Percentiles rank a stretch among this genome's conserved stretches.
Conservation (phyloP, 805 yeast genomes). For the Saturnispora sanitii region DNA sequence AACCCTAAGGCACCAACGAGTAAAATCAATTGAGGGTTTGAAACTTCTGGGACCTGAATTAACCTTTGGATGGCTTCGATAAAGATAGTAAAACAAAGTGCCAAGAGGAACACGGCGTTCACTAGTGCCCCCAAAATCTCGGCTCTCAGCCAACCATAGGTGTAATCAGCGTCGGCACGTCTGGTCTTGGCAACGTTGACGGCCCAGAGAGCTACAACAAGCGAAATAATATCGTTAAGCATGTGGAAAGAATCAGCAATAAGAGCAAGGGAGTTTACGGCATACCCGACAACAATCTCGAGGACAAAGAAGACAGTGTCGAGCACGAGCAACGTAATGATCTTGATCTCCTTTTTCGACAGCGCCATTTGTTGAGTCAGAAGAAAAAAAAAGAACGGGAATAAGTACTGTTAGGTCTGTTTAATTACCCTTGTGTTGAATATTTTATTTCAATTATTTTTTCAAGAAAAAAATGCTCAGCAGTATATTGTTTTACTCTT, state of each 20-base stretch:
- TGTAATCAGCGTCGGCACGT: slow-evolving; percentile 78
- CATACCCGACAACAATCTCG: slow-evolving; percentile 79
- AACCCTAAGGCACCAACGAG: slow-evolving; percentile 80
- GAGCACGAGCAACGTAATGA: slow-evolving; percentile 56
- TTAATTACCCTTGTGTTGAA: no score
- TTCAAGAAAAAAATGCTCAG: background rate
- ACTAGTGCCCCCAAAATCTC: slow-evolving; percentile 92
- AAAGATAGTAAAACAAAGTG: slow-evolving; percentile 83
- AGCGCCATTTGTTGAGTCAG: slow-evolving; percentile 12
- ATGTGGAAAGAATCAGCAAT: slow-evolving; percentile 97
- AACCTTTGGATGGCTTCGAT: slow-evolving; percentile 90
- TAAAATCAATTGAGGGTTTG: slow-evolving; percentile 74
- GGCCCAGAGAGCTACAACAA: slow-evolving; percentile 92
- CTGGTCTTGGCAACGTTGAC: slow-evolving; percentile 77
- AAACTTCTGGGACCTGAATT: slow-evolving; percentile 66
- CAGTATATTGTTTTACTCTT: background rate
- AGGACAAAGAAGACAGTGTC: slow-evolving; percentile 79
- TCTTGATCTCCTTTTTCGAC: slow-evolving; percentile 53
- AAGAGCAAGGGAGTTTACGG: slow-evolving; percentile 88
- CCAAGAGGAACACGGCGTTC: slow-evolving; percentile 86
- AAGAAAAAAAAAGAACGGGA: background rate
- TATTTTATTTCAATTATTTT: no score
- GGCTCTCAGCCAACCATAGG: slow-evolving; percentile 97
- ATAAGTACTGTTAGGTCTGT: no score
- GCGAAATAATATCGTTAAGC: slow-evolving; percentile 88